phyloP scores from a whole-genome alignment of 441 rosid genomes.

The Arabidopsis lyrata region DNA sequence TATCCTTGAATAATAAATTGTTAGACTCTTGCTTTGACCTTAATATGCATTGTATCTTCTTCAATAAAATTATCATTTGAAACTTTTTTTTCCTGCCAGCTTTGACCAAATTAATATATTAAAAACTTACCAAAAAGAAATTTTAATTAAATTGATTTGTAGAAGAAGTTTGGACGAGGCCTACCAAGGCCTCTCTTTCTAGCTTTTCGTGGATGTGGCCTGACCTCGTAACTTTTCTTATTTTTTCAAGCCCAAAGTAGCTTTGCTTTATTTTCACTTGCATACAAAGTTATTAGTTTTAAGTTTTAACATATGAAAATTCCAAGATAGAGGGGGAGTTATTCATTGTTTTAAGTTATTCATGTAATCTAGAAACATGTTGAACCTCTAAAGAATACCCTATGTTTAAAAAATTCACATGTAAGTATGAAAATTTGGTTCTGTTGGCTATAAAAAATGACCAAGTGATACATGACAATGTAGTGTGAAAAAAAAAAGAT shows the following conservation, averaged over 20 bases:
- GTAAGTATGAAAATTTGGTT: too few relatives aligned
- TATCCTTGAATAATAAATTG: not conserved
- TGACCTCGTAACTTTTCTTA: not conserved
- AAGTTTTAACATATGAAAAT: too few relatives aligned
- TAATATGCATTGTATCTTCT: slow-evolving; percentile 13
- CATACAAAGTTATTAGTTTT: not conserved
- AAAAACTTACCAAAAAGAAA: not conserved
- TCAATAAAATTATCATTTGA: not conserved
- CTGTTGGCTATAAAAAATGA: too few relatives aligned
- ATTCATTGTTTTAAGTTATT: too few relatives aligned
- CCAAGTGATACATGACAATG: too few relatives aligned
- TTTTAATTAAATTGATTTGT: not conserved
- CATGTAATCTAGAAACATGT: too few relatives aligned
- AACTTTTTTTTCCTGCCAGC: slow-evolving; percentile 1
- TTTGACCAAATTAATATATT: slow-evolving; percentile 11
- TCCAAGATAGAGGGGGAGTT: too few relatives aligned
- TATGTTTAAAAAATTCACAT: too few relatives aligned
- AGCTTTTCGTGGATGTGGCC: not conserved
- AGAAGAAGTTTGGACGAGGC: slow-evolving; percentile 4
- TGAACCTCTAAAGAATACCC: too few relatives aligned
- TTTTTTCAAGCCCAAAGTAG: not conserved
- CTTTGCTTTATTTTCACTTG: not conserved
- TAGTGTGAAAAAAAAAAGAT: too few relatives aligned
- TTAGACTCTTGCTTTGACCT: slow-evolving; percentile 15
- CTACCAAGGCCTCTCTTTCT: not conserved